Evolutionary conservation across 768 basidiomycete species (phyloP), one percentile per base, ranked within the genome.

Genomic region (Lactarius trivialis): DNA sequence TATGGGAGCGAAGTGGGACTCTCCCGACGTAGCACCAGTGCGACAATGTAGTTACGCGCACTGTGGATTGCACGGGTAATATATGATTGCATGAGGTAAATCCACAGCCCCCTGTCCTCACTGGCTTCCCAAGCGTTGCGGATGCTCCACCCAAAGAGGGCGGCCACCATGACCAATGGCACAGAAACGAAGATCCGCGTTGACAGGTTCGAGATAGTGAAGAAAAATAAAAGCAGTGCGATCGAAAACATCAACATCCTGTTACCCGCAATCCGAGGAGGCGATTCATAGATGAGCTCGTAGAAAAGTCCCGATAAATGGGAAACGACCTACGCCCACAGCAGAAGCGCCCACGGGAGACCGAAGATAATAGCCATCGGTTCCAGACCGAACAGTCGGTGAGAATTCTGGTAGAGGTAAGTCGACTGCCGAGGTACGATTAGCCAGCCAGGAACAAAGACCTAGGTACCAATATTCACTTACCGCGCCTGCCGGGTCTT

Each of bases 301-400:
- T n/a, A n/a, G 2, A 17, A 4, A n/a, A n/a, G 19, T 15, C n/a
- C 4, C 21, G 0, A 11, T 5, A 21, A 12, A 17, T 2, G 39
- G 37, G 21, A 30, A n/a, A 21, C 9, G 11, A 76, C 82, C 71
- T 67, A 83, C 83, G 77, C 77, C 82, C 82, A 85, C 74, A 85
- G 77, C 34, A 85, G 72, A 28, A 84, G 71, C 1, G 81, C 79
- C 59, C 81, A 81, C 0, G 83, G 83, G 7, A 85, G 68, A 60
- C 80, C 78, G 60, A 82, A 82, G 55, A 82, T 68, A 26, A 84
- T 73, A 12, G 81, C 80, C 4, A 84, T 73, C 1, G 69, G n/a
- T 9, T 43, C 41, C 17, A 43, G 19, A 11, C 41, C 41, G 3
- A 43, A 43, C 9, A 8, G 3, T 8, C 4, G n/a, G 9, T 43